Evolutionary conservation across 352 stramenopile species (phyloP), one percentile per base, ranked within the genome.

Genomic region (Phytophthora lateralis): DNA sequence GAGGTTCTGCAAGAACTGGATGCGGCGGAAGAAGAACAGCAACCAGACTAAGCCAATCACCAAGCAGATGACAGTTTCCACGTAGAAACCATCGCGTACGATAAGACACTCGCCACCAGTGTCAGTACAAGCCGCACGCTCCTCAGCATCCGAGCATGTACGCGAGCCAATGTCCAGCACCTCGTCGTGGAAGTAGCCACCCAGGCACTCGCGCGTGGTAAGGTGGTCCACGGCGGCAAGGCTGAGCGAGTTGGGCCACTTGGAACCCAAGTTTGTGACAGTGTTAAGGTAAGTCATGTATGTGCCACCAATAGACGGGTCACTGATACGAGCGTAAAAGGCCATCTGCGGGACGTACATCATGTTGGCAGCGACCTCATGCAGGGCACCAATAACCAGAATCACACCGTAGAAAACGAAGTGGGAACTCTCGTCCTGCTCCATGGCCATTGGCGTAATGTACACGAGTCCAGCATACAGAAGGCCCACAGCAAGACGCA

Each of bases 211-310:
- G 15, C 84, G 83, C 15, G 82, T 93, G 21, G 85, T 93, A 20
- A 94, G 67, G 51, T 84, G 83, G 55, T 96, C 87, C 18, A 96
- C 87, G n/a, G 89, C 69, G 2, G 80, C 83, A 12, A 96, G 76
- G 38, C 83, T 93, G 41, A 96, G 65, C 39, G 87, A 96, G 66
- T 94, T 96, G 17, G 87, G 87, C 87, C 87, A 96, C 80, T 98
- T 99, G 51, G 87, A 94, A 41, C 97, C 98, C 14, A 99, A 67
- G 76, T 99, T 99, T 39, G 95, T 94, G 63, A 99, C 90, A 5
- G 98, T 99, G 72, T 99, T 99, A 42, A 99, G 85, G 50, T 99
- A 94, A 29, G 98, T 99, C 98, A 99, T 99, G 85, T 99, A 99
- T 17, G 91, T 98, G 49, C 98, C 98, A 46, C 98, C 98, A 70